Conservation (phyloP, 1,284 basidiomycete genomes). For the Ustilago sp. region DNA sequence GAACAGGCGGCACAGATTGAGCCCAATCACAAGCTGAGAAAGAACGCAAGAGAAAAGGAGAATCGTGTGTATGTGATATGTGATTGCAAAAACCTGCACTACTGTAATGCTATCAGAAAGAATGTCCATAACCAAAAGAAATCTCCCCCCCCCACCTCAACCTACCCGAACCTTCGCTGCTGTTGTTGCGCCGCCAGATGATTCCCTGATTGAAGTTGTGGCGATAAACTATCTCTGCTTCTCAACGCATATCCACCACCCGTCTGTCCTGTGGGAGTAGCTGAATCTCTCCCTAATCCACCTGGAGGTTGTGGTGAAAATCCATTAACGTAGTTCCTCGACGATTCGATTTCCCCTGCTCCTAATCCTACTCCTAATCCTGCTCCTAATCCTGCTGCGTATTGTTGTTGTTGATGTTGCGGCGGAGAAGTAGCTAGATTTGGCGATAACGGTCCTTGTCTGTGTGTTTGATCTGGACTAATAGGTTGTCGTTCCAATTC, state of each 20-base stretch:
- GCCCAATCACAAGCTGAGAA: too few relatives aligned
- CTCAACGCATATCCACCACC: neutral
- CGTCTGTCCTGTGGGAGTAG: conserved; percentile 15
- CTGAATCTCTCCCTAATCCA: conserved; percentile 10
- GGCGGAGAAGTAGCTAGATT: neutral
- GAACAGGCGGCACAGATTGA: too few relatives aligned
- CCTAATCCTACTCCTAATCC: neutral
- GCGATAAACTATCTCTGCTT: neutral
- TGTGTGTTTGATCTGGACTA: neutral
- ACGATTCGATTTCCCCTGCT: neutral
- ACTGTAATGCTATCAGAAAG: neutral
- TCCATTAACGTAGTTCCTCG: conserved; percentile 38
- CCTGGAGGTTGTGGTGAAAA: conserved; percentile 8
- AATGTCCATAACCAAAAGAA: neutral
- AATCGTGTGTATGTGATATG: conserved; percentile 1
- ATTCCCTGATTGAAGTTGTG: neutral
- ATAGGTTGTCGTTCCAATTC: conserved; percentile 28
- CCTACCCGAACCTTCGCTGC: neutral
- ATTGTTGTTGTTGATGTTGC: neutral
- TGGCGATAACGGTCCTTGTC: neutral
- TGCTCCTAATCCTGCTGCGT: neutral
- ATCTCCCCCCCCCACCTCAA: neutral
- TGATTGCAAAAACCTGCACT: neutral
- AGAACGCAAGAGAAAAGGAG: neutral
- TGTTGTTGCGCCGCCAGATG: neutral